Base-by-base conservation (phyloP, 129 eudicot species). In the Scalesia atractyloides region DNA sequence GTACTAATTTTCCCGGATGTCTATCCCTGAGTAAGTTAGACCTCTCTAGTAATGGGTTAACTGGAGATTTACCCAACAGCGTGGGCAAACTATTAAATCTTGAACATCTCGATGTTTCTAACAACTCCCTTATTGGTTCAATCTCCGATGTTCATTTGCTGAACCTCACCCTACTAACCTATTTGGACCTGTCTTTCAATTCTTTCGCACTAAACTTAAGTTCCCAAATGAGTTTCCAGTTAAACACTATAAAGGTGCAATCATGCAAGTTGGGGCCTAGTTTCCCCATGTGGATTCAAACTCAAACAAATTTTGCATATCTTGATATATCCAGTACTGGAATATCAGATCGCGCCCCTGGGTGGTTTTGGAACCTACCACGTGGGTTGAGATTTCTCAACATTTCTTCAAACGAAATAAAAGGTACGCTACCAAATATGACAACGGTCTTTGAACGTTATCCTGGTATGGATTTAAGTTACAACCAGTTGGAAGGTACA, bases 281-380 rank as follows among this genome's bases (percentile, higher is more conserved):
- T 13, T 82, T 85, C 16, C 90, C 90, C 4, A 19, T 0, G 10
- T 86, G 83, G 87, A 74, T 86, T 11, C 47, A n/a, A 59, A 80
- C 33, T 52, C 85, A 80, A 61, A 80, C 13, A 4, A 14, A 16
- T 12, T 48, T 76, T 5, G 3, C 9, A 8, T 3, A 14, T 56
- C 76, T 83, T 71, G 91, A 83, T 69, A 73, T 86, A n/a, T 83
- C 84, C 2, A 51, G 3, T 22, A 13, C 74, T 26, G 71, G 50
- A 33, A 80, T 86, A 67, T 59, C 80, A 18, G 88, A 68, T 70
- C 13, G 2, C n/a, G 18, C 77, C 68, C 87, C 84, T 37, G 5
- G 39, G n/a, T 74, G 82, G 81, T 86, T 86, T 11, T 78, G 79
- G 83, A 57, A 61, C 18, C 63, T 66, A 19, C 37, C 77, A 16